These are phyloP conservation scores for Saprolegnia diclina DNA, from an alignment of 352 stramenopile genomes.

Conservation along the genomic window DNA sequence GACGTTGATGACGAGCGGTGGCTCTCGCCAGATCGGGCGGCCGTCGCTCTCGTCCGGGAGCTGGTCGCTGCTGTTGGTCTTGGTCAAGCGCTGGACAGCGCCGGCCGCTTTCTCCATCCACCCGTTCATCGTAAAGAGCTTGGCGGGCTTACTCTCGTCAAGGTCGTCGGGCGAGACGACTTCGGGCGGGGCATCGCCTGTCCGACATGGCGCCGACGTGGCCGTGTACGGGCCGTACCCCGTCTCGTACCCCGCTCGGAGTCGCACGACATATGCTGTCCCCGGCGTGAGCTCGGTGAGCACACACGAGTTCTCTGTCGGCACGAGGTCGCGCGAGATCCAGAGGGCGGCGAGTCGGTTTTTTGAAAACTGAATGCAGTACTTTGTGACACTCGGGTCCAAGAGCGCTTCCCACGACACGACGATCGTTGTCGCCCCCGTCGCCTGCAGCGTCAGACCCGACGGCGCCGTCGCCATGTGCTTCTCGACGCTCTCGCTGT, in stretches of 20 bases:
- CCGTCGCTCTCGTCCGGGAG: conserved; percentile 1
- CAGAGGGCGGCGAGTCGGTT: conserved; percentile 74
- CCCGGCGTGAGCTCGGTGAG: conserved; percentile 53
- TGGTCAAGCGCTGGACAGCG: conserved; percentile 12
- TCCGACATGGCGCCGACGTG: conserved; percentile 50
- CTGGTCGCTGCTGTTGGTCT: conserved; percentile 13
- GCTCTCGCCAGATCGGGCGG: background rate
- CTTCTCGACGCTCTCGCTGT: conserved; percentile 1
- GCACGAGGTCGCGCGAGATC: conserved; percentile 60
- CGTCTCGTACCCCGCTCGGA: conserved; percentile 49
- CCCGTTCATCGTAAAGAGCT: conserved; percentile 21
- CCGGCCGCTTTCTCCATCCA: conserved; percentile 20
- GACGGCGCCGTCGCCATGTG: conserved; percentile 37
- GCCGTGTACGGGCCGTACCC: conserved; percentile 69
- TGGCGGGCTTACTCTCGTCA: conserved; percentile 7
- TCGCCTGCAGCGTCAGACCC: conserved; percentile 49
- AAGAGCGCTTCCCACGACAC: conserved; percentile 69
- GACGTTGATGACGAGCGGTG: conserved; percentile 20
- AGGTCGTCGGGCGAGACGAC: conserved; percentile 29
- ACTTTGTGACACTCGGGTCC: conserved; percentile 52
- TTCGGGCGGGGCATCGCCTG: conserved; percentile 26
- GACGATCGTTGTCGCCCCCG: conserved; percentile 53
- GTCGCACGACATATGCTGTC: conserved; percentile 64
- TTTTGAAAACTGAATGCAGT: conserved; percentile 79
- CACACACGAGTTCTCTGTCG: conserved; percentile 47